Evolutionary conservation across 2,329 filamentous ascomycete species (phyloP).

Genomic region (Beauveria rudraprayagi): DNA sequence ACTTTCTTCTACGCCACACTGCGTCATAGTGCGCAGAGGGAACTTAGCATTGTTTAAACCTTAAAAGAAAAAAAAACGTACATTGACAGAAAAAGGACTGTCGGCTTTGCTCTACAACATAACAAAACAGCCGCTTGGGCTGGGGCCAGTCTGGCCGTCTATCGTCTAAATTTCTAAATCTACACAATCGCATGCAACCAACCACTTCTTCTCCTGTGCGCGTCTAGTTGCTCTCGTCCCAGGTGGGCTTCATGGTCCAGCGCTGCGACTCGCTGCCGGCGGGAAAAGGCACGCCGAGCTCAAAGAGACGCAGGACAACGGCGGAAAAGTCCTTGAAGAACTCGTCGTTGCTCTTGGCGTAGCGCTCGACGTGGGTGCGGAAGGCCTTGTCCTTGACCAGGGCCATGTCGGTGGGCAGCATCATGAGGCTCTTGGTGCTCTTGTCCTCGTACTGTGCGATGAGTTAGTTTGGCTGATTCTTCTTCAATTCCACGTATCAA

Average conservation of each 20-base stretch:
- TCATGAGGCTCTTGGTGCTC: constrained; percentile 84
- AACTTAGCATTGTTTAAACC: no score
- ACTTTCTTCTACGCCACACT: background rate
- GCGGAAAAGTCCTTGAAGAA: constrained; percentile 93
- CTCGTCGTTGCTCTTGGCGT: constrained; percentile 79
- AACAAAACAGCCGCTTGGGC: constrained; percentile 1
- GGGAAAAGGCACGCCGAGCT: constrained; percentile 86
- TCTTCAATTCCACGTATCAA: constrained; percentile 22
- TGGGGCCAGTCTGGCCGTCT: constrained; percentile 6
- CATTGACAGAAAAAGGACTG: background rate
- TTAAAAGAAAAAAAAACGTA: background rate
- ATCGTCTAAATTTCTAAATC: constrained; percentile 6
- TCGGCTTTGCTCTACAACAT: constrained; percentile 1
- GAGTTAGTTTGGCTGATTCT: constrained; percentile 10
- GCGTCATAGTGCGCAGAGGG: background rate
- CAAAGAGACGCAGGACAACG: constrained; percentile 75
- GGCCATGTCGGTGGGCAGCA: constrained; percentile 88
- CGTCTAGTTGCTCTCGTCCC: constrained; percentile 24
- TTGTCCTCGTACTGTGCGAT: constrained; percentile 64
- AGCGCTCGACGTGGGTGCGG: constrained; percentile 70
- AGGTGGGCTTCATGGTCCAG: constrained; percentile 56
- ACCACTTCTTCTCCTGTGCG: no score
- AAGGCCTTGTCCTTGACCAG: constrained; percentile 85
- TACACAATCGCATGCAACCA: background rate
- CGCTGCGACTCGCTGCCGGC: constrained; percentile 47